Conservation (phyloP, 257 asterid species). For the Primulina eburnea region DNA sequence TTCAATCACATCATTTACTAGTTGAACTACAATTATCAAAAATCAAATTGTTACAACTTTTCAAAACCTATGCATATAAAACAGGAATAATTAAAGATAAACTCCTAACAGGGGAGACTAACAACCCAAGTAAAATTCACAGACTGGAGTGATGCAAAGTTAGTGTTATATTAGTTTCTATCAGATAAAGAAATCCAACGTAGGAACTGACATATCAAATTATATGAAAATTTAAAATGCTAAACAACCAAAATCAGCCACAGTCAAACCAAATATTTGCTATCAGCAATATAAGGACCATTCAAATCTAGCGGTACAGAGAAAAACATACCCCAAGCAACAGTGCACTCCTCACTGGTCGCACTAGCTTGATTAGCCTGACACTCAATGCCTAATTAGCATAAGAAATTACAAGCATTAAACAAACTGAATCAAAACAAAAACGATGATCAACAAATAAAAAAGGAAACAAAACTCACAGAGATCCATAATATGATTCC, state of each 20-base stretch:
- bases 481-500: slow-evolving; percentile 97
- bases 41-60: too few species aligned
- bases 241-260: neutral
- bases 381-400: slow-evolving; percentile 80
- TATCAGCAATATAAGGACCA: neutral
- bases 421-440: slow-evolving; percentile 6
- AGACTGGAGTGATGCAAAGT: neutral
- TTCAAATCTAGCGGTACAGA: neutral
- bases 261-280: neutral
- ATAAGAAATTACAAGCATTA: neutral
- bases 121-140: neutral
- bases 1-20: too few species aligned
- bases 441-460: neutral
- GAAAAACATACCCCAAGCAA: slow-evolving; percentile 89
- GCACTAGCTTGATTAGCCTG: slow-evolving; percentile 99
- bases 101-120: neutral
- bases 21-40: too few species aligned
- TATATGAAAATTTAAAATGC: neutral
- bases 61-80: neutral
- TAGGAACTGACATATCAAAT: neutral
- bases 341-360: slow-evolving; percentile 96
- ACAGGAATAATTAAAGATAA: neutral
- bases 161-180: neutral
- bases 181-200: neutral
- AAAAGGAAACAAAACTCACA: slow-evolving; percentile 47